phyloP scores from a whole-genome alignment of 106 monocot species.

The Dioscorea dumetorum region DNA sequence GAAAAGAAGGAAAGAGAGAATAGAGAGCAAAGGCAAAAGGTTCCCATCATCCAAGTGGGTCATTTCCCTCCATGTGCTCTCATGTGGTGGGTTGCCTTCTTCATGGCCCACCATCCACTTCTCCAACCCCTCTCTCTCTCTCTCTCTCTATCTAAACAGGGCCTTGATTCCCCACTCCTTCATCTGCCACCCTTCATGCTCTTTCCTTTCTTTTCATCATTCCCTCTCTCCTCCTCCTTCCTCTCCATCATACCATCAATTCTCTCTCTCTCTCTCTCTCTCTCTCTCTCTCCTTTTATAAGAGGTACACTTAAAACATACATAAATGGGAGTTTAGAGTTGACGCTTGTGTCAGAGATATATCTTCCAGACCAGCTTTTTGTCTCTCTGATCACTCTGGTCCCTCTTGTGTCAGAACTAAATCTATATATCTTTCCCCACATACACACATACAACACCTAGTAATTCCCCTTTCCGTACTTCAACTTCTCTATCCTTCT shows the following conservation, averaged over 20 bases:
- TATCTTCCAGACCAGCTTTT: background rate
- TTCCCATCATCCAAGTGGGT: constrained; percentile 12
- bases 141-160: background rate
- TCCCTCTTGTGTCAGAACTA: constrained; percentile 21
- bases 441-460: background rate
- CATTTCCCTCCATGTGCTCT: constrained; percentile 16
- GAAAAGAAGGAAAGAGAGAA: background rate
- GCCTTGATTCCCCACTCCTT: too few relatives aligned
- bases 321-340: background rate
- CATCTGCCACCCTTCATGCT: too few relatives aligned
- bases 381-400: constrained; percentile 5
- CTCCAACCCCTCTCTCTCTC: background rate
- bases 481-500: background rate
- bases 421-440: constrained; percentile 3
- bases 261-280: constrained; percentile 2
- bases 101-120: constrained; percentile 13
- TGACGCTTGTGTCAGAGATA: constrained; percentile 19
- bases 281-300: background rate
- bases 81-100: constrained; percentile 23
- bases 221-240: too few relatives aligned
- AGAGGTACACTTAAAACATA: background rate
- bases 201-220: too few relatives aligned
- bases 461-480: background rate
- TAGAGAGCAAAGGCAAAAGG: background rate
- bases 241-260: too few relatives aligned